Percentiles rank a stretch among this genome's conserved stretches.
phyloP scores from a whole-genome alignment of 805 yeast genomes.

The Tetrapisispora iriomotensis region DNA sequence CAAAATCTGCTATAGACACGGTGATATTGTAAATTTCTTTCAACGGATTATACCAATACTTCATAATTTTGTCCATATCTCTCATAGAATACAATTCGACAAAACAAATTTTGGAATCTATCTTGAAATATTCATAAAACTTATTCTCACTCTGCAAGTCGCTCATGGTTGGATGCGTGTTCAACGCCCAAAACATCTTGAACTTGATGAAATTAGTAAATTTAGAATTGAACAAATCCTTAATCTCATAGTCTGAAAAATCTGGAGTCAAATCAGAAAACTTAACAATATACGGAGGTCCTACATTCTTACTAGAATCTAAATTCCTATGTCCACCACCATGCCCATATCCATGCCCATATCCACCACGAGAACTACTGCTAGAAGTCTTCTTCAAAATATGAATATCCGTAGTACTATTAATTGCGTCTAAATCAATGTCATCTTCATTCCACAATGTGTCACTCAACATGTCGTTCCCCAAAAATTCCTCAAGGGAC shows the following conservation, averaged over 20 bases:
- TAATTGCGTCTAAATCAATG: slow-evolving; percentile 27
- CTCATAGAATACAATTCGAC: slow-evolving; percentile 41
- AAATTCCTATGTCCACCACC: background rate
- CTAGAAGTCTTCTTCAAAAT: slow-evolving; percentile 13
- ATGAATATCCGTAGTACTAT: slow-evolving; percentile 25
- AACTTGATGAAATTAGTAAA: slow-evolving; percentile 48
- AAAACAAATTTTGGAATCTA: slow-evolving; percentile 35
- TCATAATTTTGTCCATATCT: slow-evolving; percentile 29
- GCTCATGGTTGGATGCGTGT: slow-evolving; percentile 54
- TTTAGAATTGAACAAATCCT: slow-evolving; percentile 54
- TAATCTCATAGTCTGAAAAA: slow-evolving; percentile 39
- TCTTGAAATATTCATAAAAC: slow-evolving; percentile 48
- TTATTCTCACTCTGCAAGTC: slow-evolving; percentile 44
- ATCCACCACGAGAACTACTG: too few relatives aligned
- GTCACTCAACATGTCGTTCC: slow-evolving; percentile 33
- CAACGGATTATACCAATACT: slow-evolving; percentile 24
- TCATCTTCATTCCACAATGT: slow-evolving; percentile 30
- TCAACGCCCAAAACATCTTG: slow-evolving; percentile 53
- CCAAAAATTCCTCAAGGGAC: slow-evolving; percentile 38
- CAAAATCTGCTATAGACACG: slow-evolving; percentile 31
- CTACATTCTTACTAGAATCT: slow-evolving; percentile 1
- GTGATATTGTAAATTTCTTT: slow-evolving; percentile 30
- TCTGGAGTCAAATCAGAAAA: slow-evolving; percentile 50
- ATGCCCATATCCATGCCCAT: too few relatives aligned
- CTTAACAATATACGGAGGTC: slow-evolving; percentile 59